Base-by-base conservation (phyloP, 1,284 basidiomycete genomes). In the Meira nashicola region DNA sequence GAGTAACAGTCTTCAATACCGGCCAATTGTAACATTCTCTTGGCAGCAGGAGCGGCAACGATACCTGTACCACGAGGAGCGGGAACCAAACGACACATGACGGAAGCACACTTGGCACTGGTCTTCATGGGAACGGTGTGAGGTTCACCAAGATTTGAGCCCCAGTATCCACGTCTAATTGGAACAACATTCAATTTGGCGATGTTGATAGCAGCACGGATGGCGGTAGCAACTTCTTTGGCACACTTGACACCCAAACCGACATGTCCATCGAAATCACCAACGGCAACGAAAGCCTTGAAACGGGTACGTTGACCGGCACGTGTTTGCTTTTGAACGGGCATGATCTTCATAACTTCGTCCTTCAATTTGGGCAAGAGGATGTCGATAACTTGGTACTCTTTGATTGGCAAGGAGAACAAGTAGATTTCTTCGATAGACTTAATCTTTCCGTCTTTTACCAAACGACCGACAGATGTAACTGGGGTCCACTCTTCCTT, bases 351-450 rank as follows among this genome's bases (percentile, higher is more conserved):
- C 95, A 99, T 98, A 72, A 99, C 94, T 82, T 98, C 94, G 79
- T 98, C 80, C 64, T 75, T 77, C 61, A 78, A 71, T 69, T 76
- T 76, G 66, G 76, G 76, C 40, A 78, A 66, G n/a, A 78, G 65
- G 10, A 78, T 64, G 73, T 78, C 76, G 52, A 78, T 68, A 56
- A 77, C 64, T 67, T 78, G 76, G 71, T 73, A 76, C 72, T 77
- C 75, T 69, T 78, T 78, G 65, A 78, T 73, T 70, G 95, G 93
- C 68, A 99, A 89, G 49, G 95, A 99, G 88, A 98, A 99, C 79
- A 99, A 90, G 84, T 98, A 99, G 83, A 98, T 96, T 81, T 99
- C 95, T 82, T 99, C 95, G 86, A 99, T 95, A 54, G 92, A 96
- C 84, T 95, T 96, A 85, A 99, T 96, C 84, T 98, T 98, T 79